Conservation (phyloP, 345 rosid species). For the Garcia nutans region DNA sequence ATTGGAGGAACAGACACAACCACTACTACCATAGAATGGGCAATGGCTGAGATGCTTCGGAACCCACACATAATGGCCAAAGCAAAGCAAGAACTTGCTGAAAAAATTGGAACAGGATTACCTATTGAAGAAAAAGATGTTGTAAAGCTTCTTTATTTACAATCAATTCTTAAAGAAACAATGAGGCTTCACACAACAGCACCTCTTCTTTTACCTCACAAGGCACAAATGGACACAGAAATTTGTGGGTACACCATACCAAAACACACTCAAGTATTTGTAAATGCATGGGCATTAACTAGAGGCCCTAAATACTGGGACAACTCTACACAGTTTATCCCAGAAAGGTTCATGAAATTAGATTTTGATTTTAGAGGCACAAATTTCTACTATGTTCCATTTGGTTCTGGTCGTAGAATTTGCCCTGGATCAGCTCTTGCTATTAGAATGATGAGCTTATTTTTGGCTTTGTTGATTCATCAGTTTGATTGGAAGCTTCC, state of each 20-base stretch:
- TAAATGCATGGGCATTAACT: conserved; percentile 12
- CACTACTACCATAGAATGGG: conserved; percentile 5
- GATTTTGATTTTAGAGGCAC: conserved; percentile 3
- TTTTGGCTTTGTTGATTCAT: neutral
- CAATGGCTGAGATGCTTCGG: conserved; percentile 1
- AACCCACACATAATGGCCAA: neutral
- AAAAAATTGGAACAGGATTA: neutral
- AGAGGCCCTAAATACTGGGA: conserved; percentile 1
- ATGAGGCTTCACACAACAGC: neutral
- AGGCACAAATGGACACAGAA: neutral
- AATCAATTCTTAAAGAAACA: neutral
- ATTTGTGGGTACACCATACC: conserved; percentile 8
- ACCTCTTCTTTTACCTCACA: conserved; percentile 2
- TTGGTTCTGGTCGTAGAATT: conserved; percentile 11
- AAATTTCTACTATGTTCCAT: conserved; percentile 1
- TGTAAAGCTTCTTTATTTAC: neutral
- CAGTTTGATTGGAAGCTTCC: conserved; percentile 6
- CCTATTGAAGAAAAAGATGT: neutral
- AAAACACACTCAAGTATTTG: conserved; percentile 4
- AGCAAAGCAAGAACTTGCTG: neutral
- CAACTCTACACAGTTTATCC: neutral
- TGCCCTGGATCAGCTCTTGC: conserved; percentile 7
- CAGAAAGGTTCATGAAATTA: neutral
- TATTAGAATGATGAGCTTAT: neutral
- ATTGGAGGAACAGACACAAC: conserved; percentile 13